Evolutionary conservation across 2,329 filamentous ascomycete genomes (phyloP), one percentile per base, ranked within the genome.

Genomic region (Cladosporium cucumerinum): DNA sequence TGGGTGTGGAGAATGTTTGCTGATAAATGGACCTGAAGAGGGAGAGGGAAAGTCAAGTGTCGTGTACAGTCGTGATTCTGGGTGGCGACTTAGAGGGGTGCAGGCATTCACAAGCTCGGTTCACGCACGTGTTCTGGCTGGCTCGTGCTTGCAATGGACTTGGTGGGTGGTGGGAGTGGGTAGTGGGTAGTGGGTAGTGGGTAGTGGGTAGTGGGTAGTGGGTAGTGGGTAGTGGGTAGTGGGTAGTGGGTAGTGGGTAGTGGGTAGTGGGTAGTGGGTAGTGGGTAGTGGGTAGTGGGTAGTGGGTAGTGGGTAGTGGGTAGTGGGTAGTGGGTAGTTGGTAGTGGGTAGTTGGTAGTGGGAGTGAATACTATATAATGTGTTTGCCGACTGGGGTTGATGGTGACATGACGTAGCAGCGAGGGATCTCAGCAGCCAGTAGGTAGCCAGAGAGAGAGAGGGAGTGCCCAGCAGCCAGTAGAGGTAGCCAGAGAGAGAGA

Each of bases 111-210:
- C 59, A 61, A 52, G 59, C 60, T 62, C 49, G 60, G 49, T 34
- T 54, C 60, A 62, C 30, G 60, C 60, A 62, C 30, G 60, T 62
- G 60, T 62, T 61, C 36, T 25, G 28, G 21, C 3, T 51, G 58
- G 55, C 55, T 57, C 54, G 32, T 57, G 55, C 36, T 46, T 4
- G 55, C 32, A 23, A n/a, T 25, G 25, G 26, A 25, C 26, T 48
- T 26, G 21, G 55, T 12, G 57, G n/a, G n/a, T n/a, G n/a, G n/a
- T n/a, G n/a, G n/a, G n/a, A n/a, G n/a, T n/a, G n/a, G n/a, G n/a
- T n/a, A n/a, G n/a, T n/a, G n/a, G n/a, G n/a, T n/a, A n/a, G n/a
- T n/a, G n/a, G n/a, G n/a, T n/a, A n/a, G n/a, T n/a, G n/a, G n/a
- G n/a, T n/a, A n/a, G n/a, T n/a, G n/a, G n/a, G n/a, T n/a, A n/a